Evolutionary conservation across 1,139 yeast species (phyloP).

Genomic region (Williopsis jadinii): DNA sequence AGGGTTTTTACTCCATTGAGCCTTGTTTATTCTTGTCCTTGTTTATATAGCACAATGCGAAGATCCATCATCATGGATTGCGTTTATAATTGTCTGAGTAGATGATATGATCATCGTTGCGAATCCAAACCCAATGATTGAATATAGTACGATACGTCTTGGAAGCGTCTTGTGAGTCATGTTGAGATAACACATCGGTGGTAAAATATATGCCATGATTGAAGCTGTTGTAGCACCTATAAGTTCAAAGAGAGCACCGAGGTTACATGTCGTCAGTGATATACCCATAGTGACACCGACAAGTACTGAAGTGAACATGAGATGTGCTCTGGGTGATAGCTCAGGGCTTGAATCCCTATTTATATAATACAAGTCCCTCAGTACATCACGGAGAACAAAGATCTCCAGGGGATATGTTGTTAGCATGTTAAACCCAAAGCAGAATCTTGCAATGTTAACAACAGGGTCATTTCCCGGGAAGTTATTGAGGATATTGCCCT

Average conservation of each 20-base stretch:
- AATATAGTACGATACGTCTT: conserved; percentile 47
- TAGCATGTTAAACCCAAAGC: conserved; percentile 91
- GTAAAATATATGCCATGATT: conserved; percentile 84
- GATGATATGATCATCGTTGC: conserved; percentile 76
- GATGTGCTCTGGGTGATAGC: conserved; percentile 45
- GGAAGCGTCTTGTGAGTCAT: conserved; percentile 44
- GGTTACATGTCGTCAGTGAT: conserved; percentile 74
- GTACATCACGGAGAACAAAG: conserved; percentile 82
- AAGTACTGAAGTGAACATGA: conserved; percentile 57
- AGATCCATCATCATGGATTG: conserved; percentile 32
- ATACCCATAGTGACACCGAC: conserved; percentile 70
- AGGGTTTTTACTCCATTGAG: no score
- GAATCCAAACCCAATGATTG: conserved; percentile 66
- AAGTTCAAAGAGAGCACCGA: conserved; percentile 82
- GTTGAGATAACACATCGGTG: conserved; percentile 75
- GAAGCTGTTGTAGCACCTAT: conserved; percentile 94
- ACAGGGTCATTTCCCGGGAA: conserved; percentile 67
- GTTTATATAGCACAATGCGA: conserved; percentile 31
- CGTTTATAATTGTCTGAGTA: conserved; percentile 54
- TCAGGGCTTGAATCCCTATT: conserved; percentile 26
- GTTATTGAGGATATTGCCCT: conserved; percentile 83
- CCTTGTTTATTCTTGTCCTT: no score
- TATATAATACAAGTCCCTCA: conserved; percentile 51
- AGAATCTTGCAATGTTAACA: conserved; percentile 80
- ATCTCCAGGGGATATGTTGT: conserved; percentile 90